phyloP scores from a whole-genome alignment of 495 filamentous ascomycete species.

The Trichoderma reesei region DNA sequence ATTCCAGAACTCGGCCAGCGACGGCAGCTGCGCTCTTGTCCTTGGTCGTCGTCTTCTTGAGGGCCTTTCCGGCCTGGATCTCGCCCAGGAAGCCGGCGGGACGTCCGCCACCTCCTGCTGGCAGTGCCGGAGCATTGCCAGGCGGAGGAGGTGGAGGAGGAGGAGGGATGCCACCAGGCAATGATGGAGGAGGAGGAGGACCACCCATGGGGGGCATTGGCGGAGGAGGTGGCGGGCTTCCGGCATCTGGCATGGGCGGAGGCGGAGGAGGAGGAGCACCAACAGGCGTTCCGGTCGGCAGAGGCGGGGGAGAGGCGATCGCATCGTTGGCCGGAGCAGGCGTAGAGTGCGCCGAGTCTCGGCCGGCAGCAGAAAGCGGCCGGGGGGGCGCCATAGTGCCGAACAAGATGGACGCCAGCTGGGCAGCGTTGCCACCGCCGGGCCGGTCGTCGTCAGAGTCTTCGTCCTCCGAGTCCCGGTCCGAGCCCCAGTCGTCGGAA shows the following conservation, averaged over 20 bases:
- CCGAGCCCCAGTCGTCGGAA: slow-evolving; percentile 79
- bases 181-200: slow-evolving; percentile 43
- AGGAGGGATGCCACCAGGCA: slow-evolving; percentile 44
- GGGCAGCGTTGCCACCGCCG: slow-evolving; percentile 71
- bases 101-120: slow-evolving; percentile 32
- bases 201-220: slow-evolving; percentile 43
- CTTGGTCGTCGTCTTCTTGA: slow-evolving; percentile 77
- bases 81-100: slow-evolving; percentile 62
- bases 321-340: slow-evolving; percentile 27
- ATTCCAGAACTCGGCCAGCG: slow-evolving; percentile 59
- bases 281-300: slow-evolving; percentile 27
- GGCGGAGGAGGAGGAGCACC: slow-evolving; percentile 27
- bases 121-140: slow-evolving; percentile 27
- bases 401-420: slow-evolving; percentile 88
- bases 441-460: slow-evolving; percentile 63
- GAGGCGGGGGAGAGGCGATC: slow-evolving; percentile 24
- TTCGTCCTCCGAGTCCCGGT: slow-evolving; percentile 62
- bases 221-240: slow-evolving; percentile 43
- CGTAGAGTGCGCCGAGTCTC: slow-evolving; percentile 46
- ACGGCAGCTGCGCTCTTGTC: slow-evolving; percentile 63
- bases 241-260: slow-evolving; percentile 31
- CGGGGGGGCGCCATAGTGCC: slow-evolving; percentile 95
- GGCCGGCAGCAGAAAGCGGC: slow-evolving; percentile 72
- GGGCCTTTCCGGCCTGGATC: slow-evolving; percentile 64
- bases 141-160: slow-evolving; percentile 40